These are phyloP conservation scores for Andrographis paniculata DNA, from an alignment of 305 asterid genomes.

Conservation along the genomic window DNA sequence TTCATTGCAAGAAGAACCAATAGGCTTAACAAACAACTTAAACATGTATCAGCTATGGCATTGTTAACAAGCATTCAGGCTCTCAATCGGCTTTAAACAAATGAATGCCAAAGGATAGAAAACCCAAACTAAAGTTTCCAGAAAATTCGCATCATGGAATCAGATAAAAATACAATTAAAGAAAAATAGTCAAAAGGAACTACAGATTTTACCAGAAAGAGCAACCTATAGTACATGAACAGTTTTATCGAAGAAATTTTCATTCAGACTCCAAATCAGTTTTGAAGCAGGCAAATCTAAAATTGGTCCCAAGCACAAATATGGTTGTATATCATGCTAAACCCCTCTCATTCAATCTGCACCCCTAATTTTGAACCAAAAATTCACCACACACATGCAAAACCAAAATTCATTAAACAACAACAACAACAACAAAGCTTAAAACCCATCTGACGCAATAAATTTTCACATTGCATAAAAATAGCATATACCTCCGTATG, in stretches of 20 bases:
- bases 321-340: neutral
- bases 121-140: too few relatives aligned
- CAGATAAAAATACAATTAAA: neutral
- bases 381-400: neutral
- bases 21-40: too few relatives aligned
- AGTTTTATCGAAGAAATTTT: neutral
- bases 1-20: neutral
- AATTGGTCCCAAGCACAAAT: conserved; percentile 2
- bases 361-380: neutral
- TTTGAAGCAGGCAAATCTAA: neutral
- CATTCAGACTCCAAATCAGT: neutral
- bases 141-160: too few relatives aligned
- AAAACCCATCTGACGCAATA: too few relatives aligned
- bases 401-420: neutral
- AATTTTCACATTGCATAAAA: too few relatives aligned
- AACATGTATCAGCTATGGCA: neutral
- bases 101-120: too few relatives aligned
- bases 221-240: neutral
- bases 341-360: conserved; percentile 1
- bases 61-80: conserved; percentile 1
- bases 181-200: neutral
- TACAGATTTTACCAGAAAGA: neutral
- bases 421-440: neutral
- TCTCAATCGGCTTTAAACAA: conserved; percentile 4
- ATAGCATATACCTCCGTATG: conserved; percentile 58